A percentile compares a stretch with the other conserved stretches of the same genome.
phyloP scores from a whole-genome alignment of 495 filamentous ascomycete species.

The Tuber melanosporum region DNA sequence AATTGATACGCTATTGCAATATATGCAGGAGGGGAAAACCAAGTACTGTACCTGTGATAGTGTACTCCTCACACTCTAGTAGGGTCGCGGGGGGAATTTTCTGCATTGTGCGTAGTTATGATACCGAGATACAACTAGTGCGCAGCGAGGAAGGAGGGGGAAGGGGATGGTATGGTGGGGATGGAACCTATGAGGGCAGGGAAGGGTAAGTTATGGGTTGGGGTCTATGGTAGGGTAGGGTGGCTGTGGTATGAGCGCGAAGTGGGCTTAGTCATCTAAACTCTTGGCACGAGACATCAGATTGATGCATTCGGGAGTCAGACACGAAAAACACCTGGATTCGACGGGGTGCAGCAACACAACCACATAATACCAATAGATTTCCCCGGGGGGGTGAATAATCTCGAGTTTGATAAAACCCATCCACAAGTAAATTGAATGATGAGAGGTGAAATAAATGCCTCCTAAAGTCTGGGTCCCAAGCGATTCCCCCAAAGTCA shows the following conservation, averaged over 20 bases:
- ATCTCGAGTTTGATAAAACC: not conserved
- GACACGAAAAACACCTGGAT: not conserved
- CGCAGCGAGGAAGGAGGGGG: not conserved
- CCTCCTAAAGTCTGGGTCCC: not conserved
- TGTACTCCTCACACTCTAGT: not conserved
- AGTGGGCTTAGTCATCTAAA: not conserved
- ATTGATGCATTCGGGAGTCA: not conserved
- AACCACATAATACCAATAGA: not conserved
- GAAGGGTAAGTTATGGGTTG: not conserved
- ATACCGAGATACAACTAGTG: not conserved
- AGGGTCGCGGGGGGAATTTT: slow-evolving; percentile 8
- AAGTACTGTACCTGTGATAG: slow-evolving; percentile 32
- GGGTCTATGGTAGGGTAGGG: not conserved
- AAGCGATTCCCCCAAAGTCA: not conserved
- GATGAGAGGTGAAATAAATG: not conserved
- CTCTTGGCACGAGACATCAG: not conserved
- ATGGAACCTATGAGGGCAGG: not conserved
- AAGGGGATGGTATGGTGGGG: not conserved
- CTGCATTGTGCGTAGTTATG: not conserved
- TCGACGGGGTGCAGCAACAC: not conserved
- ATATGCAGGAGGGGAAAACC: not conserved
- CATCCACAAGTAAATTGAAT: not conserved
- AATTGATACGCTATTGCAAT: not conserved
- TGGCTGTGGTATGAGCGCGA: not conserved
- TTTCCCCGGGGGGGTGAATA: not conserved